These are phyloP conservation scores for Castanea crenata DNA, from an alignment of 306 rosid species.

Conservation along the genomic window DNA sequence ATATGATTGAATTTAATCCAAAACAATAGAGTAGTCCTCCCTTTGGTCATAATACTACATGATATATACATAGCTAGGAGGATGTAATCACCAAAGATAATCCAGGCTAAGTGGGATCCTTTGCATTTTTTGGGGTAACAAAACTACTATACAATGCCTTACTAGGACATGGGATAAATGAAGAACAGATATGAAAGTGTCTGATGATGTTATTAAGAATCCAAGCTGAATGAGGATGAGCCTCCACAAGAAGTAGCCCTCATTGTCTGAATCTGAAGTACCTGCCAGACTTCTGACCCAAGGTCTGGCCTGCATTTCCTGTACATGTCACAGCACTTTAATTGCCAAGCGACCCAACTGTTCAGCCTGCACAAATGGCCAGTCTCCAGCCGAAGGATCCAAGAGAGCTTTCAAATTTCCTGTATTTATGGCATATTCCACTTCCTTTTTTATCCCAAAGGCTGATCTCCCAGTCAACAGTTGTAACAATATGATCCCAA, in stretches of 20 bases:
- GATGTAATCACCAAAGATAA: no score
- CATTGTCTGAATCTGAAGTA: constrained; percentile 57
- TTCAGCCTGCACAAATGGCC: constrained; percentile 58
- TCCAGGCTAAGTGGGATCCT: no score
- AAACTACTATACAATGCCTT: no score
- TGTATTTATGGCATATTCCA: constrained; percentile 31
- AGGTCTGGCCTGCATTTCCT: constrained; percentile 49
- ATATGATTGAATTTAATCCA: no score
- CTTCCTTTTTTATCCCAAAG: constrained; percentile 34
- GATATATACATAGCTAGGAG: no score
- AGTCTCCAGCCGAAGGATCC: constrained; percentile 57
- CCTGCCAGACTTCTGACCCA: constrained; percentile 47
- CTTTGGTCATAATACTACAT: no score
- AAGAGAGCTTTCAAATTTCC: constrained; percentile 42
- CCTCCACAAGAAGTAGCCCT: constrained; percentile 42
- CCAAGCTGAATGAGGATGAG: constrained; percentile 31
- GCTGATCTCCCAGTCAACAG: constrained; percentile 46
- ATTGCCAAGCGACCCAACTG: constrained; percentile 44
- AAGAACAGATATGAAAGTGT: constrained; percentile 29
- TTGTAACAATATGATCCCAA: constrained; percentile 45
- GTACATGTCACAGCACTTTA: constrained; percentile 47
- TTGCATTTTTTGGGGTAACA: no score
- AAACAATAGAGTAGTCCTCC: no score
- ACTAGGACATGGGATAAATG: constrained; percentile 4
- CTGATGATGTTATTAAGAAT: constrained; percentile 37